Base-by-base conservation (phyloP, 495 filamentous ascomycete genomes). In the Monascus purpureus region DNA sequence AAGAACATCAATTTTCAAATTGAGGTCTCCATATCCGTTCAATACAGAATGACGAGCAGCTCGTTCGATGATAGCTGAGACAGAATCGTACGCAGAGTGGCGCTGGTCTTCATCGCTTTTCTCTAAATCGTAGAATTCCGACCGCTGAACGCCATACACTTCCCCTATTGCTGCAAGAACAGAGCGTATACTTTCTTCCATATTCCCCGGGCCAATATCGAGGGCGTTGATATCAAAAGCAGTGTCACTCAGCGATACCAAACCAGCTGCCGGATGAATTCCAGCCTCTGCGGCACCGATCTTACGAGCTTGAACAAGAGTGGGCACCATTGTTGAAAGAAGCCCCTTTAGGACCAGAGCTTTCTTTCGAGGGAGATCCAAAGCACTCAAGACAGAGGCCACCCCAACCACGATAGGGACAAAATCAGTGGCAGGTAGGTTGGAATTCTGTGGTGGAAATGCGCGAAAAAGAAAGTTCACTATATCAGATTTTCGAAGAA, bases 241-340 rank as follows among this genome's bases (percentile, higher is more conserved):
- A 3, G 59, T 54, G 33, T 67, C 62, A 32, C 53, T 66, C 14
- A 86, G 54, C 38, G 75, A 75, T 8, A 75, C 71, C 25, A 92
- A 54, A 1, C 81, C 84, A 14, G 90, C 85, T 16, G 85, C 86
- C 28, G 92, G 92, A 53, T 96, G 90, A 27, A 97, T 79, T 3
- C 92, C 90, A 35, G 88, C 78, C 42, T 95, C 90, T 13, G 92
- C 90, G 32, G 90, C 92, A 19, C 86, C 85, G 33, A 84, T 68
- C 33, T 92, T 94, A 24, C 90, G 68, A 11, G 92, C 92, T 51
- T 93, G 82, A n/a, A 93, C 77, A 17, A 97, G 61, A 1, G 77
- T 82, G 34, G 79, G 80, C 32, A 90, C 80, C 35, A 94, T 62
- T 18, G 82, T 72, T n/a, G 72, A 71, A 6, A 96, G 61, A 33